phyloP scores from a whole-genome alignment of 2,329 filamentous ascomycete genomes.

The Berkeleyomyces rouxiae region DNA sequence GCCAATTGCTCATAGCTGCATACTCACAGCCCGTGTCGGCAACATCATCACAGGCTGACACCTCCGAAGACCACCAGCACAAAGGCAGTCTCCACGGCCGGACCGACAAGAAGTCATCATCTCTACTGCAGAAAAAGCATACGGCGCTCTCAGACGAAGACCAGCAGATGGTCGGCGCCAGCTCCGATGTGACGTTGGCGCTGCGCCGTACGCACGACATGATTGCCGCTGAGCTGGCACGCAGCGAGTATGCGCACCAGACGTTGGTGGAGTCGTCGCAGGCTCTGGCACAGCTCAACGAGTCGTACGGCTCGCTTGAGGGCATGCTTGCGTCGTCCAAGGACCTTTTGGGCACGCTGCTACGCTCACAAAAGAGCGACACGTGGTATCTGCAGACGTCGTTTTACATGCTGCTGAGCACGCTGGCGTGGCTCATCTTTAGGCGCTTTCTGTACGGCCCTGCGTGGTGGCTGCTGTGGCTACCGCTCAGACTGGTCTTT shows the following conservation, averaged over 20 bases:
- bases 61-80: conserved; percentile 16
- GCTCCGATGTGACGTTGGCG: conserved; percentile 67
- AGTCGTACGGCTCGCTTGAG: conserved; percentile 67
- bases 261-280: conserved; percentile 72
- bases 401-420: conserved; percentile 63
- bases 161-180: conserved; percentile 57
- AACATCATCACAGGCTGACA: conserved; percentile 15
- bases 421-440: conserved; percentile 74
- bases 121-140: conserved; percentile 19
- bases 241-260: conserved; percentile 78
- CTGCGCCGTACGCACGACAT: conserved; percentile 73
- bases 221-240: conserved; percentile 68
- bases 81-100: conserved; percentile 12
- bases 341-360: conserved; percentile 58
- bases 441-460: conserved; percentile 76
- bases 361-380: conserved; percentile 84
- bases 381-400: conserved; percentile 94
- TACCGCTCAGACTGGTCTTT: conserved; percentile 56
- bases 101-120: conserved; percentile 16
- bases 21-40: conserved; percentile 31
- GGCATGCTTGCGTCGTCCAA: conserved; percentile 57
- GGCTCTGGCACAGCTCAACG: conserved; percentile 62
- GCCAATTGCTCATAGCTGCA: conserved; percentile 55
- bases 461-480: conserved; percentile 72
- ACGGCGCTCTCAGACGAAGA: conserved; percentile 42